These are phyloP conservation scores for Anisogramma anomala DNA, from an alignment of 2,329 filamentous ascomycete species.

Conservation along the genomic window DNA sequence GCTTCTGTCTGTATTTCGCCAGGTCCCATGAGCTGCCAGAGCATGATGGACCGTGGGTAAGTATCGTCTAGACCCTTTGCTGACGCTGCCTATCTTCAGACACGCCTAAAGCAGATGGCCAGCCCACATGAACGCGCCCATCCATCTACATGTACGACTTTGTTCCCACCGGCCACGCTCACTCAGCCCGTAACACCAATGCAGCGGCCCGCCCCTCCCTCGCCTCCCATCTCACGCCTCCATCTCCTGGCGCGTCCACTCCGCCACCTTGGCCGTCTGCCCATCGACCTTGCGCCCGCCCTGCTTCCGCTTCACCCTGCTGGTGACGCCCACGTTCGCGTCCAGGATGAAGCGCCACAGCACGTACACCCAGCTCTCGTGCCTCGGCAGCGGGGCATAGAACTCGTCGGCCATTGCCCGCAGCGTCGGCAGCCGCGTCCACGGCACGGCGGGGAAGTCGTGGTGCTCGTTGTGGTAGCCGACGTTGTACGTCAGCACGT, in stretches of 20 bases:
- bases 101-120: neutral
- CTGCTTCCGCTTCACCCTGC: slow-evolving; percentile 82
- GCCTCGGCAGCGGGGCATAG: slow-evolving; percentile 75
- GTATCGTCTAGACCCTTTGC: neutral
- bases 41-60: neutral
- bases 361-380: slow-evolving; percentile 83
- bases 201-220: too few relatives aligned
- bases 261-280: slow-evolving; percentile 29
- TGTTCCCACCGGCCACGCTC: neutral
- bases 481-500: slow-evolving; percentile 91
- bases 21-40: neutral
- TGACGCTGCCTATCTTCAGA: neutral
- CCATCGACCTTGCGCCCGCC: slow-evolving; percentile 52
- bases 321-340: slow-evolving; percentile 77
- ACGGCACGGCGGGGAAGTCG: slow-evolving; percentile 93
- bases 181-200: neutral
- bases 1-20: neutral
- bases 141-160: neutral
- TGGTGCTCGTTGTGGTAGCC: slow-evolving; percentile 98
- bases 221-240: slow-evolving; percentile 50
- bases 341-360: slow-evolving; percentile 96
- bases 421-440: slow-evolving; percentile 72
- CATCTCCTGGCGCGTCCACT: slow-evolving; percentile 60
- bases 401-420: slow-evolving; percentile 79
- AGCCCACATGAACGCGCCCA: neutral